Base-by-base conservation (phyloP, 2,329 filamentous ascomycete genomes). In the Thelonectria discophora region DNA sequence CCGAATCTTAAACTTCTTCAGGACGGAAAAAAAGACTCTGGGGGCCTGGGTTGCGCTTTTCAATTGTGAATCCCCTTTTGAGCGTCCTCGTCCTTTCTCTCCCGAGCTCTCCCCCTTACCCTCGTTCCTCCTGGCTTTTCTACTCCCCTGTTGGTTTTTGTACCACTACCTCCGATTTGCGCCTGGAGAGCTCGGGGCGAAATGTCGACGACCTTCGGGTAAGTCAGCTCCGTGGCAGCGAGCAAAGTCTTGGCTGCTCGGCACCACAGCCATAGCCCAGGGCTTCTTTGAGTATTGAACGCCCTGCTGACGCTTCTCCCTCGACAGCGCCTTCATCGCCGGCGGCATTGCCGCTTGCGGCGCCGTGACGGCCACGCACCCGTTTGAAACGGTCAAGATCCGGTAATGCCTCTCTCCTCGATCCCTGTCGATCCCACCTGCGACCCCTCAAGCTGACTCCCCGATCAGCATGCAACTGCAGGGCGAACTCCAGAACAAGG, bases 331-430 rank as follows among this genome's bases (percentile, higher is more conserved):
- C 64, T 99, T 99, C 83, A 88, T 98, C 73, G 94, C 95, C 59
- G 95, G 95, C 76, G 95, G 95, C 76, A 91, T 99, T 75, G 95
- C 95, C 75, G 95, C 95, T 68, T 98, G 94, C 80, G 95, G 95
- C 75, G 95, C 95, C 67, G 95, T 99, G 60, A 98, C 94, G 42
- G 94, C 96, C 68, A 98, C 95, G 52, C 95, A 99, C 79, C 94
- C 94, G 59, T 98, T 98, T 81, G 95, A 99, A 81, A 98, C 94
- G 12, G 93, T 99, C 77, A 99, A 99, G 86, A 98, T 98, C 76
- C 91, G 94, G 90, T 94, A 83, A 75, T 84, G 69, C 75, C 45
- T 21, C 32, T 46, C 30, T 17, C 39, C 55, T 42, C 20, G 32
- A 11, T 42, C 34, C 40, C 27, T 32, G 39, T 34, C n/a, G 50